Percentiles rank a stretch among this genome's conserved stretches.
Conservation (phyloP, 805 yeast species). For the Yarrowia keelungensis region DNA sequence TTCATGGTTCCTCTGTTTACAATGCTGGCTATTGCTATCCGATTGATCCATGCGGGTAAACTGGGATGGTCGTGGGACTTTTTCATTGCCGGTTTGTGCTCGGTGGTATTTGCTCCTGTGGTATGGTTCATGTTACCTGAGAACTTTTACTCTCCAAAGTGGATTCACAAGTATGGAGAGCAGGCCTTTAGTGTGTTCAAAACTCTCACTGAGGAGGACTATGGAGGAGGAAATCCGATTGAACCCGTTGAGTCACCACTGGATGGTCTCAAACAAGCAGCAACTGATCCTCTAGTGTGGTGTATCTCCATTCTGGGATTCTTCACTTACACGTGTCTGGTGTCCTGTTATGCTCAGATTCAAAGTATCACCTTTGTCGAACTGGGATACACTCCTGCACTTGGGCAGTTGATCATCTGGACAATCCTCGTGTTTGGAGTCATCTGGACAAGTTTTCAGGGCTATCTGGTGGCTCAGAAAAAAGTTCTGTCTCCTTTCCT, state of each 20-base stretch:
- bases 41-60: not conserved
- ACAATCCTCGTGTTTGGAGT: constrained; percentile 2
- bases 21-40: constrained; percentile 2
- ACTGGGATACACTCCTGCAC: not conserved
- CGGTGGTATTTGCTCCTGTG: not conserved
- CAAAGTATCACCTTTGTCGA: not conserved
- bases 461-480: not conserved
- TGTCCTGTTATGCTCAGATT: not conserved
- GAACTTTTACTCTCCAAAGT: constrained; percentile 1
- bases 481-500: not conserved
- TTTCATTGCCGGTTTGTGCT: not conserved
- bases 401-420: constrained; percentile 11
- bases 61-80: constrained; percentile 14
- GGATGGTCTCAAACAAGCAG: not conserved
- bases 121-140: not conserved
- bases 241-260: not conserved
- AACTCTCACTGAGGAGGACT: constrained; percentile 1
- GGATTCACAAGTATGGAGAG: constrained; percentile 1
- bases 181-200: not conserved
- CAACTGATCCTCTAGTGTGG: not conserved
- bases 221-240: constrained; percentile 3
- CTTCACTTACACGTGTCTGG: not conserved
- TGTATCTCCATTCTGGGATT: constrained; percentile 3
- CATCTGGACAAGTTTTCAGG: constrained; percentile 1
- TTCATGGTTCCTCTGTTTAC: constrained; percentile 9